Evolutionary conservation across 1,139 yeast genomes (phyloP), one percentile per base, ranked within the genome.

Genomic region (Pichiaceae sp.): DNA sequence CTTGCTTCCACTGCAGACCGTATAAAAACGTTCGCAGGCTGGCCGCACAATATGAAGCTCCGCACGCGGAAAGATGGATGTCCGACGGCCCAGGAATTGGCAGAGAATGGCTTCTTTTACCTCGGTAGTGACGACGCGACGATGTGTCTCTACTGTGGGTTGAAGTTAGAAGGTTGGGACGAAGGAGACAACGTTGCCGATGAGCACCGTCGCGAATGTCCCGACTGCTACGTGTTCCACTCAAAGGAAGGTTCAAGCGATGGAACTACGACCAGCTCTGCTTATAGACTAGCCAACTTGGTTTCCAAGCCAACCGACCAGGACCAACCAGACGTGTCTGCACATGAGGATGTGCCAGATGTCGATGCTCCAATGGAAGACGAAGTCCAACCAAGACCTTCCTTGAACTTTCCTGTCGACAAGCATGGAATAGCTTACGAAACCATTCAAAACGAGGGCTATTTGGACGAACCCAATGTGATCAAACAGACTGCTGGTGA

Each of bases 151-250:
- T 82, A 80, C 49, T 85, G 95, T 56, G 78, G 72, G 6, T 62
- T 77, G 16, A 66, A 78, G 1, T 62, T 85, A 17, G 85, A 78
- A 44, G 78, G 77, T 4, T 85, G 95, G 95, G 85, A 75, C 44
- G 56, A 60, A 1, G 64, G 64, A 3, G 95, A 85, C 56, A 76
- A 72, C 42, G 93, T 93, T 0, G 44, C 70, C 21, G 56, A 46
- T 3, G 83, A 73, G 38, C 85, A 78, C 50, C 52, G 50, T 23
- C 56, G 59, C 27, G 61, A 76, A 42, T 58, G 64, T 6, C 64
- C 66, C 0, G 59, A 57, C 18, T 83, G 93, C 48, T 69, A 68
- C 47, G 72, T 75, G 38, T 63, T 68, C 31, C 44, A 35, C 21
- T 31, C 32, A 29, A 32, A 24, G 38, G 29, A 12, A 33, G 35